phyloP scores from a whole-genome alignment of 371 early-diverging fungal genomes.

The Mucor irregularis region DNA sequence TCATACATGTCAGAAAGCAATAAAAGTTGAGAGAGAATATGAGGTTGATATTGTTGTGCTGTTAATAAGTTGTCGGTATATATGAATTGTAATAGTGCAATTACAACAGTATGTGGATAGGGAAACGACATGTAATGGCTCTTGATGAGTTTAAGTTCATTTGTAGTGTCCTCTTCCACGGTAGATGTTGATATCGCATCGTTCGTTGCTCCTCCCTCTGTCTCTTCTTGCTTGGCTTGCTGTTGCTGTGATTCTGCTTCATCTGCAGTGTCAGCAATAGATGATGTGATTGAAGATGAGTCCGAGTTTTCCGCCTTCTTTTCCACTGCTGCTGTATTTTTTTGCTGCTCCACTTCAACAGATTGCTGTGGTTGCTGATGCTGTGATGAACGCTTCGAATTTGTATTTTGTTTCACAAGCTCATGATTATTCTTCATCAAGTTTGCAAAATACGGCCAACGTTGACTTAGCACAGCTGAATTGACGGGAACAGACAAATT shows the following conservation, averaged over 20 bases:
- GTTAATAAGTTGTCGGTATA: constrained; percentile 67
- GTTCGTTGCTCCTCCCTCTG: not conserved
- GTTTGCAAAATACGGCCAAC: constrained; percentile 67
- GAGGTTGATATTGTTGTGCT: constrained; percentile 52
- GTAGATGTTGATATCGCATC: not conserved
- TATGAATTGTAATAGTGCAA: constrained; percentile 63
- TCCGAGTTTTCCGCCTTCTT: too few species aligned
- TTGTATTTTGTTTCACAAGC: not conserved
- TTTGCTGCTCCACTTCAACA: constrained; percentile 4
- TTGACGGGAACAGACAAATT: constrained; percentile 61
- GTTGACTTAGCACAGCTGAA: constrained; percentile 63
- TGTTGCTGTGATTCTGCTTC: not conserved
- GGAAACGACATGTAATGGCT: constrained; percentile 46
- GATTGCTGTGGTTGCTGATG: constrained; percentile 11
- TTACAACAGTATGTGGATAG: constrained; percentile 56
- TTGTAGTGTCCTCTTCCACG: not conserved
- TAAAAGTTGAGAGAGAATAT: constrained; percentile 58
- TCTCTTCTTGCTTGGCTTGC: not conserved
- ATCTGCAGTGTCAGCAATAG: too few species aligned
- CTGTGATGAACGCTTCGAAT: not conserved
- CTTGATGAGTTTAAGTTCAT: constrained; percentile 1
- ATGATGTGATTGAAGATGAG: not conserved
- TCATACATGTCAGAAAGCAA: constrained; percentile 56
- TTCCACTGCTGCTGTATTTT: not conserved
- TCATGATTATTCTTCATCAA: constrained; percentile 45